Base-by-base conservation (phyloP, 495 filamentous ascomycete genomes). In the Lasiosphaeria ovina region DNA sequence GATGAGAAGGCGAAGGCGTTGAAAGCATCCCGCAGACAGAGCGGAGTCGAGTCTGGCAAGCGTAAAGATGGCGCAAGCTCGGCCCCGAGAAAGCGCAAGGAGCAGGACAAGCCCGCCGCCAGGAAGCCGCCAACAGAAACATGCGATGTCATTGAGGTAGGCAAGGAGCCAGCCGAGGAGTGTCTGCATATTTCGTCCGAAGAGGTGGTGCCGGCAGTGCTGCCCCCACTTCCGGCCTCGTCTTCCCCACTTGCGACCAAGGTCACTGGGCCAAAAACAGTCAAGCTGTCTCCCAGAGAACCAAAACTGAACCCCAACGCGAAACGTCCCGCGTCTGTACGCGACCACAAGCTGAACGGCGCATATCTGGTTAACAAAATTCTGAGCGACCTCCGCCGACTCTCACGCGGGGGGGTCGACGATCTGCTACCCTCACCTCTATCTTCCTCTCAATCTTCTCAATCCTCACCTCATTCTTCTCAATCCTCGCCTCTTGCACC, bases 311-410 rank as follows among this genome's bases (percentile, higher is more conserved):
- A 72, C 12, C 63, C 71, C 3, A 57, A 72, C 14, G 69, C 72
- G 8, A 73, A 72, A 55, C 64, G 69, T 6, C 74, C 74, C 0
- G 66, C 64, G 9, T 68, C 72, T 0, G 50, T 70, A 34, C 74
- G 74, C 3, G 72, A 74, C 35, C 62, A 75, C 45, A 75, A 72
- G 59, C 59, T 58, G 11, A 76, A 76, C 59, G 67, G 69, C 11
- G 66, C 75, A 14, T 74, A 72, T 59, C 64, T 70, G n/a, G 62
- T 64, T 5, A 64, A 63, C 47, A 73, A 72, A 38, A 75, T 76
- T 34, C 24, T 65, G 50, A 16, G 55, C 0, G 58, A 70, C 6
- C 35, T 70, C 32, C 64, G 58, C 36, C 70, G 65, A 7, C 66
- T 67, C 51, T 68, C 68, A 2, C 67, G 55, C 31, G 55, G 42